These are phyloP conservation scores for Melampsora larici-populina DNA, from an alignment of 1,284 basidiomycete genomes.

Conservation along the genomic window DNA sequence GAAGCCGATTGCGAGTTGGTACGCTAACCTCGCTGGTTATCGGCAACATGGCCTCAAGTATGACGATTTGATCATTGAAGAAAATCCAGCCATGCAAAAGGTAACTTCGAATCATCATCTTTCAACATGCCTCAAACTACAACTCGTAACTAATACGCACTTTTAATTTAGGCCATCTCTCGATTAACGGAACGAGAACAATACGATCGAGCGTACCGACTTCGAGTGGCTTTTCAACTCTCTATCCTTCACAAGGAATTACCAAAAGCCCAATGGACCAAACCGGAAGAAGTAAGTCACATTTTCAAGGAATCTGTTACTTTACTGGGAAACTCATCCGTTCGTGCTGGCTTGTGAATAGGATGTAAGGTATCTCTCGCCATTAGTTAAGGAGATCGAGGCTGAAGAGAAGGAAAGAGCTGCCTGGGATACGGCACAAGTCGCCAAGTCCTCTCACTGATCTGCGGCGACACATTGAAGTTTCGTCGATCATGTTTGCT, in stretches of 20 bases:
- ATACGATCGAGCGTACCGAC: constrained; percentile 88
- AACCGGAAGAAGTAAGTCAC: constrained; percentile 68
- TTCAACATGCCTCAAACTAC: background rate
- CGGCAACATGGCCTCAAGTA: constrained; percentile 85
- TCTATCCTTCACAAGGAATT: constrained; percentile 77
- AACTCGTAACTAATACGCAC: background rate
- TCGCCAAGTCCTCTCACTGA: background rate
- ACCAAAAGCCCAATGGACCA: constrained; percentile 80
- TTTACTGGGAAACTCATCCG: background rate
- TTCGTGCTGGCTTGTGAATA: constrained; percentile 54
- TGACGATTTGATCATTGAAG: constrained; percentile 91
- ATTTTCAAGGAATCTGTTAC: background rate
- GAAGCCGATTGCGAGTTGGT: constrained; percentile 78
- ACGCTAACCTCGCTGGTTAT: constrained; percentile 77
- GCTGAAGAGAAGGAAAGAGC: constrained; percentile 75
- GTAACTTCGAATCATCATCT: constrained; percentile 57
- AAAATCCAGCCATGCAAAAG: constrained; percentile 77
- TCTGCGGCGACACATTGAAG: no score
- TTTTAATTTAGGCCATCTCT: constrained; percentile 65
- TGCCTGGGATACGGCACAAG: constrained; percentile 69
- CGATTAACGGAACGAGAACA: constrained; percentile 75
- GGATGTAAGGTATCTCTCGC: constrained; percentile 87
- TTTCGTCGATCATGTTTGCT: no score
- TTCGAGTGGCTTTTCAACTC: constrained; percentile 77
- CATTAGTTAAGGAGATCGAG: constrained; percentile 71